phyloP scores from a whole-genome alignment of 164 flowering plant genomes.

The Platanus orientalis region DNA sequence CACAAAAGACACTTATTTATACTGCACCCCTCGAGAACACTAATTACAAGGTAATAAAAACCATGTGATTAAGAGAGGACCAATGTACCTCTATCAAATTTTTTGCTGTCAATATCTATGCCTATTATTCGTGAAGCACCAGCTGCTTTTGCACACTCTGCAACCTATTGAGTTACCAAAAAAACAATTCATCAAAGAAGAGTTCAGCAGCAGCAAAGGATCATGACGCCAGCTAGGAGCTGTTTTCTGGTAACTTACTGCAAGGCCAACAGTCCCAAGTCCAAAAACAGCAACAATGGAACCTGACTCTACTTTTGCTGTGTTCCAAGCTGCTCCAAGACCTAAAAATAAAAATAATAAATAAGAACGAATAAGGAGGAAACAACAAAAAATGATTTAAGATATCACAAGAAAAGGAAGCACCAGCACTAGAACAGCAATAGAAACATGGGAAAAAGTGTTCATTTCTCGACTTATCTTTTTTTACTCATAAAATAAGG shows the following conservation, averaged over 20 bases:
- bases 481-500: too few species aligned
- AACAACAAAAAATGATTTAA: too few species aligned
- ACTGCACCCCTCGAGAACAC: neutral
- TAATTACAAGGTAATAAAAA: neutral
- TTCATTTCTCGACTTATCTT: too few species aligned
- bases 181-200: conserved; percentile 1
- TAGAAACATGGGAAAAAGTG: too few species aligned
- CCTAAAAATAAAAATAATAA: conserved; percentile 37
- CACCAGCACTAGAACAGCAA: neutral
- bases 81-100: conserved; percentile 63
- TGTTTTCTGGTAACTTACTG: conserved; percentile 48
- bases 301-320: conserved; percentile 97
- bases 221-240: conserved; percentile 6
- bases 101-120: conserved; percentile 84
- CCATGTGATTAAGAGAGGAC: neutral
- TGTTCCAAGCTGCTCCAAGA: conserved; percentile 99
- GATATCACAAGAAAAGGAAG: neutral
- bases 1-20: neutral
- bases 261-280: conserved; percentile 98
- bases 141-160: conserved; percentile 97
- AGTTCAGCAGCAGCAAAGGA: conserved; percentile 1
- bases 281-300: conserved; percentile 97
- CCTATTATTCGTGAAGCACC: conserved; percentile 98
- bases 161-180: conserved; percentile 58
- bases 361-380: too few species aligned